These are phyloP conservation scores for Ophiocordyceps camponoti-floridani DNA, from an alignment of 2,329 filamentous ascomycete genomes.

Conservation along the genomic window DNA sequence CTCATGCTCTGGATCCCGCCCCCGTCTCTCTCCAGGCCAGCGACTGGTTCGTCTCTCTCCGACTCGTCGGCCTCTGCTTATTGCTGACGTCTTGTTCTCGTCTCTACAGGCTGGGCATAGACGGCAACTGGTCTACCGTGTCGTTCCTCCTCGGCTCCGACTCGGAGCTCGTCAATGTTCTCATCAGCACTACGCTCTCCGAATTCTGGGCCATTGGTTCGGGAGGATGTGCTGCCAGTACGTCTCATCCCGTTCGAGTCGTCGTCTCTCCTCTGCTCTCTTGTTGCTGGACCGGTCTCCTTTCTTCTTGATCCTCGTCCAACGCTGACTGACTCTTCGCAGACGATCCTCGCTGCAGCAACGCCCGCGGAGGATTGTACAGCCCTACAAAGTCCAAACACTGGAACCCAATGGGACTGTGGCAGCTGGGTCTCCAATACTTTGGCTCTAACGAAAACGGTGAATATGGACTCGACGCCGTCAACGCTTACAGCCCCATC, in stretches of 20 bases:
- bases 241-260: background rate
- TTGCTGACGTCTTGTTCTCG: background rate
- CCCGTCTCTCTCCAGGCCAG: constrained; percentile 7
- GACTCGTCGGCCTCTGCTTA: background rate
- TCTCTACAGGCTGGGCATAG: constrained; percentile 36
- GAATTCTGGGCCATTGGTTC: constrained; percentile 52
- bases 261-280: too few relatives aligned
- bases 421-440: constrained; percentile 39
- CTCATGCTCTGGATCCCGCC: constrained; percentile 3
- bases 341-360: constrained; percentile 33
- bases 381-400: constrained; percentile 31
- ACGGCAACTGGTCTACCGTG: constrained; percentile 58
- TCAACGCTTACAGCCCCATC: constrained; percentile 22
- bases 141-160: constrained; percentile 29
- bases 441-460: constrained; percentile 43
- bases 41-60: constrained; percentile 6
- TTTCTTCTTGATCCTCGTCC: constrained; percentile 1
- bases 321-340: constrained; percentile 3
- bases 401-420: constrained; percentile 42
- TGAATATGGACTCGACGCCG: constrained; percentile 39
- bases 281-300: too few relatives aligned
- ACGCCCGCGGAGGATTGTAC: constrained; percentile 41
- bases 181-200: constrained; percentile 48
- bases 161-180: constrained; percentile 16
- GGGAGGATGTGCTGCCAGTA: constrained; percentile 34